Evolutionary conservation across 2,329 filamentous ascomycete species (phyloP).

Genomic region (Microsporum audouinii): DNA sequence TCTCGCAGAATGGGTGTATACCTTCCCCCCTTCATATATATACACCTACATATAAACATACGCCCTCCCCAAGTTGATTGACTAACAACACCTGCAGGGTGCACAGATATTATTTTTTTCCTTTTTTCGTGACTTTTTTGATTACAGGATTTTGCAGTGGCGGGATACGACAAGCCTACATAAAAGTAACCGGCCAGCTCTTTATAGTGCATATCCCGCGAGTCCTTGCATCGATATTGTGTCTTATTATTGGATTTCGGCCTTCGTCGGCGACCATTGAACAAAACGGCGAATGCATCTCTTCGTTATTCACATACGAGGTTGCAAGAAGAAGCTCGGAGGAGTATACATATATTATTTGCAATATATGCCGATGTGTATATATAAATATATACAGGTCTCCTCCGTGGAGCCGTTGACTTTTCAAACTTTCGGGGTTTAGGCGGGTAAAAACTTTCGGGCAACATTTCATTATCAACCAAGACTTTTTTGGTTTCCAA

Average conservation of each 20-base stretch:
- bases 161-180: not conserved
- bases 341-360: not conserved
- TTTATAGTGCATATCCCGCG: not conserved
- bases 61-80: not conserved
- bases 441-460: constrained; percentile 1
- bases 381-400: not conserved
- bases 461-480: not conserved
- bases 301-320: not conserved
- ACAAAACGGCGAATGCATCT: not conserved
- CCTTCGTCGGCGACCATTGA: not conserved
- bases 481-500: not conserved
- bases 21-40: not conserved
- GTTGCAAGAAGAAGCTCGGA: not conserved
- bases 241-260: not conserved
- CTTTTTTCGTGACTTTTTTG: not conserved
- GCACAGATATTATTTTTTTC: constrained; percentile 1
- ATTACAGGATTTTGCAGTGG: not conserved
- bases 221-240: not conserved
- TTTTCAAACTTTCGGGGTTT: not conserved
- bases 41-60: not conserved
- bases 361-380: not conserved
- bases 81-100: not conserved
- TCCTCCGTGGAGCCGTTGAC: not conserved
- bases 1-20: not conserved
- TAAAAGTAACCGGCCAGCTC: not conserved